phyloP scores from a whole-genome alignment of 306 rosid genomes.

The Pyrus betulifolia region DNA sequence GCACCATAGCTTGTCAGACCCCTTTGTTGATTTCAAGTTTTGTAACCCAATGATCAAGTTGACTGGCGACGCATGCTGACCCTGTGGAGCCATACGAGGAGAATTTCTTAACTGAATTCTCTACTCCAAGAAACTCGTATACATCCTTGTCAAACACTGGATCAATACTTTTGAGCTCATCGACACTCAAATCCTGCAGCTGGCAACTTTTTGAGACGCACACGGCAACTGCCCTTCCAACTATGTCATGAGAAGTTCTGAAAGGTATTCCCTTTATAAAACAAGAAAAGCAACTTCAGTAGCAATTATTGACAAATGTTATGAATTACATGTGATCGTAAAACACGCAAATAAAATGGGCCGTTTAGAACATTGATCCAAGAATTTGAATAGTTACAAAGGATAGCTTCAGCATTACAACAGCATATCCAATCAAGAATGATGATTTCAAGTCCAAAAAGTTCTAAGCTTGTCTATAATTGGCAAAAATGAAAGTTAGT shows the following conservation, averaged over 20 bases:
- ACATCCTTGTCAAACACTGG: conserved; percentile 65
- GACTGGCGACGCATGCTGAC: conserved; percentile 71
- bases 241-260: conserved; percentile 89
- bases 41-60: conserved; percentile 53
- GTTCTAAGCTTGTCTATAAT: background rate
- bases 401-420: background rate
- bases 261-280: conserved; percentile 75
- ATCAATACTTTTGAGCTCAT: conserved; percentile 59
- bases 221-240: conserved; percentile 73
- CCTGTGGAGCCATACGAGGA: conserved; percentile 91
- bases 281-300: background rate
- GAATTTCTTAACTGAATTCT: conserved; percentile 70
- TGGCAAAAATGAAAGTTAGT: conserved; percentile 2
- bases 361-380: background rate
- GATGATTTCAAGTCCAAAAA: background rate
- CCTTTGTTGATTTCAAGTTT: conserved; percentile 39
- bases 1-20: background rate
- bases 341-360: background rate
- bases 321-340: background rate
- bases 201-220: conserved; percentile 61
- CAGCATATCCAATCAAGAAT: background rate
- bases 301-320: background rate
- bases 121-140: conserved; percentile 80
- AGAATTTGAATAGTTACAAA: too few species aligned
- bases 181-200: conserved; percentile 59